Evolutionary conservation across 805 yeast species (phyloP), one percentile per base, ranked within the genome.

Genomic region (Candida ulmi): DNA sequence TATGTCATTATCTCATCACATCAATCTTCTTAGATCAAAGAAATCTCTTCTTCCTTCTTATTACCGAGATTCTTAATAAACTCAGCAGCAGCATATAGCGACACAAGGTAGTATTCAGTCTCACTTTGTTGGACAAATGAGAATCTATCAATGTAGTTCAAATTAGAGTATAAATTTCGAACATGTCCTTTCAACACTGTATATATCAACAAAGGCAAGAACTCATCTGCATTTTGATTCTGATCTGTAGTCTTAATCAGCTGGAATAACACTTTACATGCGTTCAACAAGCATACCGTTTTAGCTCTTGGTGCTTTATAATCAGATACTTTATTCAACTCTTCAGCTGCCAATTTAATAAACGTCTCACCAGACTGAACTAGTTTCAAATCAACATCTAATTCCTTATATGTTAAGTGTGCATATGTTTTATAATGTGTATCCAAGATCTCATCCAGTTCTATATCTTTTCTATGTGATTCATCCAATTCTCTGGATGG

Each of bases 251-350:
- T 85, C 45, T 88, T 79, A 35, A 95, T 74, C 41, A 87, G 70
- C 11, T 95, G 95, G 67, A 88, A 90, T 6, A 95, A 82, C 17
- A 93, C 90, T 60, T 91, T 91, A 56, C 97, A 91, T 38, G 93
- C 80, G 62, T 93, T 95, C 45, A 93, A 69, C 3, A 93, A 71
- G 58, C 98, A 93, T 29, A 93, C 87, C 46, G 88, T 78, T 55
- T 93, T 93, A 57, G 95, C 99, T 38, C 99, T 69, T 13, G 99
- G 99, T 0, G 98, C 91, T 50, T 95, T 76, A 58, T 83, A 95
- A 38, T 76, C 71, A 59, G 84, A 83, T 53, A 93, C 80, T 51
- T 88, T 88, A 46, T 70, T 67, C 36, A 93, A 68, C 60, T 93
- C 98, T 11, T 66, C 68, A 1, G 80, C 72, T 0, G 97, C 93